Base-by-base conservation (phyloP, 805 yeast species). In the Yarrowia deformans region DNA sequence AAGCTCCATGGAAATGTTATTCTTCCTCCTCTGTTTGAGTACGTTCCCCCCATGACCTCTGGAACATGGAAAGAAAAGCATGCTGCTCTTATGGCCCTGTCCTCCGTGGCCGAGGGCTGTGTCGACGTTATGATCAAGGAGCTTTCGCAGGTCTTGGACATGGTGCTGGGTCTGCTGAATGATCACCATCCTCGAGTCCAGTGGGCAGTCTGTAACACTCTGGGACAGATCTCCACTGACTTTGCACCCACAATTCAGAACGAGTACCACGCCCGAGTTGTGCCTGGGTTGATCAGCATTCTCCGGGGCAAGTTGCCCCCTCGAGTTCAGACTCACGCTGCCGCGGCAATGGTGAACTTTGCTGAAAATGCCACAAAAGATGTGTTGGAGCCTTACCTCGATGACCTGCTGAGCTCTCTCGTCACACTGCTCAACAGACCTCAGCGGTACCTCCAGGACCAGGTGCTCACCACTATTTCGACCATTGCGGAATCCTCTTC, bases 51-150 rank as follows among this genome's bases (percentile, higher is more conserved):
- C 69, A 91, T 95, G 97, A 79, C 91, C 23, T 88, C 97, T 1
- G 77, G 81, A 40, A 85, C 87, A 71, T 95, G 99, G 99, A 88
- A 97, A 78, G 97, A 93, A 77, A 89, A 97, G 71, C 97, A 93
- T 77, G 99, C 97, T 32, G 97, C 98, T 1, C 81, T 95, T 69
- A 95, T 95, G 98, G 98, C 98, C 0, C 81, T 95, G 35, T 93
- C 98, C 0, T 88, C 97, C 6, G 97, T 97, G 29, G 98, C 98
- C 48, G 99, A 95, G 81, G 99, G 99, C 66, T 94, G 98, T 80
- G 84, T 91, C 61, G 98, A 93, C 73, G 92, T 90, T 14, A 83
- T 95, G 79, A 89, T 91, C 60, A 81, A 85, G 40, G 97, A 93
- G 77, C 90, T 92, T 61, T 90, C 93, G 70, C 87, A 86, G 75